A percentile compares a stretch with the other conserved stretches of the same genome.
Evolutionary conservation across 805 yeast species (phyloP).

Genomic region (Cyberlindnera euphorbiae): DNA sequence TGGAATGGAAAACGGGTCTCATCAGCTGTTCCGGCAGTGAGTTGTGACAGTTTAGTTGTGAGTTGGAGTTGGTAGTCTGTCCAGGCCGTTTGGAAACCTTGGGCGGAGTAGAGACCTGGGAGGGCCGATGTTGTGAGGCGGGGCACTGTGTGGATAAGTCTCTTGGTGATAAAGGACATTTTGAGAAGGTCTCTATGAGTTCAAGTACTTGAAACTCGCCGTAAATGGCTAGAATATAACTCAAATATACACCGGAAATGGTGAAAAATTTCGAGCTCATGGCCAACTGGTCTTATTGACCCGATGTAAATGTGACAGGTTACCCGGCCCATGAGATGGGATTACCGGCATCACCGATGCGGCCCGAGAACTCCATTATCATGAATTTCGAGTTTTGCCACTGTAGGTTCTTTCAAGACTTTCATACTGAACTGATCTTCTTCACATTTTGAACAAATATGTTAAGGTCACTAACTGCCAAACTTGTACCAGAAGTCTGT

Average conservation of each 20-base stretch:
- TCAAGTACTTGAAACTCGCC: no score
- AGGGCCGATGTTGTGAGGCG: slow-evolving; percentile 37
- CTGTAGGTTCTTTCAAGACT: no score
- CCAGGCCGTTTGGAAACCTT: slow-evolving; percentile 77
- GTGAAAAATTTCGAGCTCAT: slow-evolving; percentile 6
- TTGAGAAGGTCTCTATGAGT: neutral
- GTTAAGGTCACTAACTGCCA: no score
- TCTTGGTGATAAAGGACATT: slow-evolving; percentile 16
- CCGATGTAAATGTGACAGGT: no score
- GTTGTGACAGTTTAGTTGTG: slow-evolving; percentile 53
- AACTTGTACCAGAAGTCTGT: no score
- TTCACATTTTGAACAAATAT: no score
- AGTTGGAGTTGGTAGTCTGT: slow-evolving; percentile 66
- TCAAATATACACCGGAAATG: neutral
- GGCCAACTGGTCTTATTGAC: no score
- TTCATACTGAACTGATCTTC: no score
- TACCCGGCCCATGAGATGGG: no score
- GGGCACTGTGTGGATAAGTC: slow-evolving; percentile 60
- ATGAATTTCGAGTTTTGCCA: no score
- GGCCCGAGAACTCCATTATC: no score
- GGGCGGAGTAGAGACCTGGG: slow-evolving; percentile 55
- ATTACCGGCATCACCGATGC: no score
- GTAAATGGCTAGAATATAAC: neutral
- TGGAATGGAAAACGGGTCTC: slow-evolving; percentile 76
- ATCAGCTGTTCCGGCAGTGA: slow-evolving; percentile 73